phyloP scores from a whole-genome alignment of 75 land plant genomes.

The Cryptomeria japonica region DNA sequence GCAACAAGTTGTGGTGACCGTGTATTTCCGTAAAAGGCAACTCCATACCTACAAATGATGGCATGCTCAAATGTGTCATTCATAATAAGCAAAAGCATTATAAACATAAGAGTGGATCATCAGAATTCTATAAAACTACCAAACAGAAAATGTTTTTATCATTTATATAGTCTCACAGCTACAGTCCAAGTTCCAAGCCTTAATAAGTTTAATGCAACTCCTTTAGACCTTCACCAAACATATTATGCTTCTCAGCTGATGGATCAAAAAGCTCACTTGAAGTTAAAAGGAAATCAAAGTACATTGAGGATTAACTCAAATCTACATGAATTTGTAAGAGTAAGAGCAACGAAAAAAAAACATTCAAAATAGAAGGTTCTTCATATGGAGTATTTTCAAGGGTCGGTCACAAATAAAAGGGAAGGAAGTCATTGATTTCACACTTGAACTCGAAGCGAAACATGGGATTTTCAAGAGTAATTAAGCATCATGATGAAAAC shows the following conservation, averaged over 20 bases:
- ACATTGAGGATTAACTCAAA: background rate
- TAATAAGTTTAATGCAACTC: background rate
- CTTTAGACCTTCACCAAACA: background rate
- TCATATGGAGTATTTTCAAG: background rate
- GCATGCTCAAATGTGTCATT: background rate
- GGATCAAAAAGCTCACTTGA: background rate
- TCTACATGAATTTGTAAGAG: background rate
- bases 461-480: background rate
- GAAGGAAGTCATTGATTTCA: background rate
- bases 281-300: background rate
- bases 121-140: background rate
- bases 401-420: background rate
- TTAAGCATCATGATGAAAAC: background rate
- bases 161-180: background rate
- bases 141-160: background rate
- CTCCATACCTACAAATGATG: constrained; percentile 60
- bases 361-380: background rate
- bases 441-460: background rate
- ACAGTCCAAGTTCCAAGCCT: background rate
- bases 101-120: background rate
- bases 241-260: background rate
- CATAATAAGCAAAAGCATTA: background rate
- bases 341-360: background rate
- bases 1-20: constrained; percentile 82
- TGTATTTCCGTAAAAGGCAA: constrained; percentile 78